A percentile compares a stretch with the other conserved stretches of the same genome.
Evolutionary conservation across 2,329 filamentous ascomycete species (phyloP).

Genomic region (Scolecobasidium constrictum): DNA sequence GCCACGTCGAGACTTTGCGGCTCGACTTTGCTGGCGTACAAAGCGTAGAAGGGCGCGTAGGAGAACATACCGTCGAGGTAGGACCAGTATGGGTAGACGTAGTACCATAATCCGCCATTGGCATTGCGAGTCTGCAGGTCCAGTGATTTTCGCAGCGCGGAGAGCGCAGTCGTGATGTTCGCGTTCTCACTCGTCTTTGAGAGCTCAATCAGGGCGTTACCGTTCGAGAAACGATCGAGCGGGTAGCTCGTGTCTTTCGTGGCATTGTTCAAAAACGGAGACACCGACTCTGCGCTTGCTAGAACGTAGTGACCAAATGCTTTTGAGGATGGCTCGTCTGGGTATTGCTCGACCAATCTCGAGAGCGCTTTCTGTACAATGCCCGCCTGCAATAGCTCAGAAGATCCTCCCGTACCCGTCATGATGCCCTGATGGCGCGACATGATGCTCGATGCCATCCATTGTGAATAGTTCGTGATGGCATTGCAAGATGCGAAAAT

Average conservation of each 20-base stretch:
- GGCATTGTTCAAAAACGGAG: constrained; percentile 13
- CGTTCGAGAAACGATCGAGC: constrained; percentile 22
- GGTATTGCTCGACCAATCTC: constrained; percentile 13
- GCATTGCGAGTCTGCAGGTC: constrained; percentile 19
- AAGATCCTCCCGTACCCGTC: constrained; percentile 13
- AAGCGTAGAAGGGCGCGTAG: constrained; percentile 31
- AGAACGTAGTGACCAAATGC: constrained; percentile 12
- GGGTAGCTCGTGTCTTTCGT: constrained; percentile 15
- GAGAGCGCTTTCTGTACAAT: constrained; percentile 23
- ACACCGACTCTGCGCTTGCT: constrained; percentile 15
- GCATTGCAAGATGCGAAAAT: not conserved
- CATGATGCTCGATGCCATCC: constrained; percentile 22
- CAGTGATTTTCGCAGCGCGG: constrained; percentile 17
- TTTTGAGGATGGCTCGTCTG: constrained; percentile 7
- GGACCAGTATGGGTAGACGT: constrained; percentile 39
- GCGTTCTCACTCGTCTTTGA: constrained; percentile 13
- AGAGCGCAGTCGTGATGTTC: constrained; percentile 13
- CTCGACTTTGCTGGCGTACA: constrained; percentile 14
- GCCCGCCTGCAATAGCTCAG: constrained; percentile 20
- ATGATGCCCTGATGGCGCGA: constrained; percentile 21
- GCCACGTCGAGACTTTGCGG: constrained; percentile 11
- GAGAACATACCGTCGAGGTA: constrained; percentile 46
- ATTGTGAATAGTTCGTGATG: constrained; percentile 11
- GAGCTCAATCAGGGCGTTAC: constrained; percentile 17
- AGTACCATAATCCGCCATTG: constrained; percentile 25